Base-by-base conservation (phyloP, 371 early-diverging fungal genomes). In the Circinella minor region DNA sequence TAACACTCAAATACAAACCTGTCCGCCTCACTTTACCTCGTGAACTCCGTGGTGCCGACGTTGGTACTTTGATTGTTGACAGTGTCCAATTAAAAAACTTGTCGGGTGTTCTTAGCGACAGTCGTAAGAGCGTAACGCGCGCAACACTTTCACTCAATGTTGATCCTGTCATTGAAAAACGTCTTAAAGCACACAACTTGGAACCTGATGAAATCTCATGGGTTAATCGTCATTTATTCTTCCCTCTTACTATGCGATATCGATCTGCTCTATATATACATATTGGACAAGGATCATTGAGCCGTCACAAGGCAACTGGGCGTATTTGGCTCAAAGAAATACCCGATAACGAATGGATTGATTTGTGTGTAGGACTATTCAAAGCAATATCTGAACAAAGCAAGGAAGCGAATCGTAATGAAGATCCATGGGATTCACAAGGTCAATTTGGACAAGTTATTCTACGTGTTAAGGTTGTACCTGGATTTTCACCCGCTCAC, bases 401-500 rank as follows among this genome's bases (percentile, higher is more conserved):
- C 67, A 81, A 81, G 46, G 77, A 75, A 63, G 69, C 82, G 0
- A 82, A 82, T 46, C 69, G 73, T 8, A 82, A 82, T 20, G 78
- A 80, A 47, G 75, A 82, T 36, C 14, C 68, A 4, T 82, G 82
- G 82, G 65, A 67, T 27, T 15, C 36, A 11, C 64, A 69, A 6
- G 80, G 82, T 4, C 62, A 63, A 18, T 48, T 66, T 46, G 80
- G 82, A 8, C 71, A 74, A 20, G 70, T 73, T 7, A 61, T 63
- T 0, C 4, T 82, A 3, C 73, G 80, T 18, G 63, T 76, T 34
- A 74, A 75, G 59, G 67, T 82, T 15, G 49, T 77, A 10, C 80
- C 82, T 37, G 82, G 82, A 2, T 80, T 80, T 66, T 80, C 82
- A 8, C 77, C 80, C 39, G 77, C 78, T 0, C 80, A 80, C 47